phyloP scores from a whole-genome alignment of 768 basidiomycete genomes.

The Amanita brunnescens region DNA sequence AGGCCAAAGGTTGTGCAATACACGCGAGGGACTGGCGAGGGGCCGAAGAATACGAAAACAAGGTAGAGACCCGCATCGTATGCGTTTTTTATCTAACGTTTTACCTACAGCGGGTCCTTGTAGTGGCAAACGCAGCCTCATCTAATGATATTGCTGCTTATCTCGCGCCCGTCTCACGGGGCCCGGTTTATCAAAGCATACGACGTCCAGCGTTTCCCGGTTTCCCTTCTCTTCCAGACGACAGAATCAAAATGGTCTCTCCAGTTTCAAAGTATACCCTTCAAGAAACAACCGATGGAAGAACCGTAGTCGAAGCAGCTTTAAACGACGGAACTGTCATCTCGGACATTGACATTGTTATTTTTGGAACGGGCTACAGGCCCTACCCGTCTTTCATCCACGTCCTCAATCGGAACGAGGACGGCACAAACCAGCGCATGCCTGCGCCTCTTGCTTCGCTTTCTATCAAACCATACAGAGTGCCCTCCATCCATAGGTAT shows the following conservation, averaged over 20 bases:
- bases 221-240: conserved; percentile 34
- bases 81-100: background rate
- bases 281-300: conserved; percentile 10
- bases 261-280: conserved; percentile 27
- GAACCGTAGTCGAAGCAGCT: conserved; percentile 20
- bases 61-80: conserved; percentile 16
- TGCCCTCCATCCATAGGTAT: conserved; percentile 36
- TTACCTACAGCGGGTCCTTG: conserved; percentile 29
- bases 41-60: conserved; percentile 25
- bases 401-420: conserved; percentile 14
- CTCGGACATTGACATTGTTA: conserved; percentile 31
- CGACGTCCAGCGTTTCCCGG: conserved; percentile 30
- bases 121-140: conserved; percentile 45
- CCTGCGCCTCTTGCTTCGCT: conserved; percentile 22
- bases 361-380: conserved; percentile 40
- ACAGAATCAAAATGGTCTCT: conserved; percentile 33
- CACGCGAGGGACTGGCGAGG: conserved; percentile 38
- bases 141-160: conserved; percentile 45
- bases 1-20: conserved; percentile 23
- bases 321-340: conserved; percentile 30
- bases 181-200: conserved; percentile 38
- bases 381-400: conserved; percentile 33
- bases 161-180: conserved; percentile 25
- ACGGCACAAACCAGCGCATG: background rate
- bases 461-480: conserved; percentile 23